A percentile compares a stretch with the other conserved stretches of the same genome.
These are phyloP conservation scores for Hydrangea macrophylla DNA, from an alignment of 148 eudicot genomes.

Conservation along the genomic window DNA sequence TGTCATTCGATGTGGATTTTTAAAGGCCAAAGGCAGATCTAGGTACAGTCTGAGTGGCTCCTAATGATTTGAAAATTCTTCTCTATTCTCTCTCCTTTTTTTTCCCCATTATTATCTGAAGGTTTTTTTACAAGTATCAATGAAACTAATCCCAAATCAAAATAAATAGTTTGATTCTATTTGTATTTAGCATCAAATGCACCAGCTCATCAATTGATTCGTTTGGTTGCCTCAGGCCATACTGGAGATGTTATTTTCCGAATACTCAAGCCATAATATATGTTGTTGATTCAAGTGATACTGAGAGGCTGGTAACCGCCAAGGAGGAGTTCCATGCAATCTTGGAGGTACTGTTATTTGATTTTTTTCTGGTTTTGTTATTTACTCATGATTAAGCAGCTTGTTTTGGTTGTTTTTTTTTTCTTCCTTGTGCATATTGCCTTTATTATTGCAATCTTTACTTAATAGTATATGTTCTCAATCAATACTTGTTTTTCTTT, in stretches of 20 bases:
- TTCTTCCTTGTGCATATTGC: not conserved
- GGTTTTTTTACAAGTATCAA: too few species aligned
- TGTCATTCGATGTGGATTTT: too few species aligned
- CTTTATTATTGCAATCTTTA: not conserved
- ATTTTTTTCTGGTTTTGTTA: too few species aligned
- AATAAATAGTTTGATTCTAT: too few species aligned
- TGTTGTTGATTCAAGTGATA: constrained; percentile 98
- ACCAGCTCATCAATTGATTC: constrained; percentile 4
- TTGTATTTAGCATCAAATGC: constrained; percentile 6
- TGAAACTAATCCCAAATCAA: too few species aligned
- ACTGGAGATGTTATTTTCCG: constrained; percentile 99
- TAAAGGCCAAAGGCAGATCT: too few species aligned
- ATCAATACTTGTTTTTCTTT: not conserved
- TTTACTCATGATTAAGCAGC: not conserved
- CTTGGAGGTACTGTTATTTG: constrained; percentile 57
- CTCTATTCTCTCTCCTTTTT: too few species aligned
- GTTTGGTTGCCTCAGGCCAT: constrained; percentile 59
- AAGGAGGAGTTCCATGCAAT: constrained; percentile 98
- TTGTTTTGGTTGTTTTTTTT: not conserved
- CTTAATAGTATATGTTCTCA: not conserved
- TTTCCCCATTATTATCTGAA: too few species aligned
- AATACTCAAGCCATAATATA: constrained; percentile 98
- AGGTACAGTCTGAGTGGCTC: too few species aligned
- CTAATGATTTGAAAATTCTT: too few species aligned
- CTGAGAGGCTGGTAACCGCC: constrained; percentile 86